Base-by-base conservation (phyloP, 2,329 filamentous ascomycete species). In the Alternaria angustiovoidea region DNA sequence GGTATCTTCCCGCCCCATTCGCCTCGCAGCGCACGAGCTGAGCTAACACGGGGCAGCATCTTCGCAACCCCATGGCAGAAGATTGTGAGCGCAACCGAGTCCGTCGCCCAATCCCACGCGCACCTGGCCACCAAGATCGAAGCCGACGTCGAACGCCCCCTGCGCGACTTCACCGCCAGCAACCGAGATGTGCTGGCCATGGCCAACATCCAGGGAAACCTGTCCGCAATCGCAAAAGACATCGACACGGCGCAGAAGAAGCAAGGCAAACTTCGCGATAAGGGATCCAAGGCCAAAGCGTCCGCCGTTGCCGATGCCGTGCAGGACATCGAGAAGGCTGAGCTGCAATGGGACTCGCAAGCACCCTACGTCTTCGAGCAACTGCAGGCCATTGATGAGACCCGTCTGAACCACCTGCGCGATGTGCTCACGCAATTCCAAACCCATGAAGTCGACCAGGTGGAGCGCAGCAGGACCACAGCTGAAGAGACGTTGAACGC, bases 321-420 rank as follows among this genome's bases (percentile, higher is more conserved):
- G 11, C 83, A 87, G 18, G 89, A 89, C 65, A 87, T 96, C 43
- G 91, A 96, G 65, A 88, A 88, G 61, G 90, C 93, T n/a, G 87
- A 85, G 44, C 86, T 90, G 66, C 91, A 96, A 75, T 99, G 95
- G 95, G 90, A 97, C 57, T 93, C 93, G 1, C 93, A 97, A 78
- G 93, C 95, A 14, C 95, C 95, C 1, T 98, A 92, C 79, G 91
- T 97, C 62, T 97, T 96, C 74, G 95, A 99, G 80, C 91, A 90
- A 62, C 86, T 99, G 26, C 95, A 99, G 77, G 90, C 92, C 6
- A 83, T 96, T 32, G 95, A 99, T 75, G 95, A 99, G 81, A 89
- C 87, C 69, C 88, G 95, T 57, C 83, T 96, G 67, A 97, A 97
- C 78, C 91, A 96, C 73, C 84, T 99, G 60, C 91, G 94, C 63